Base-by-base conservation (phyloP, 495 filamentous ascomycete genomes). In the Lophiotrema nucula region DNA sequence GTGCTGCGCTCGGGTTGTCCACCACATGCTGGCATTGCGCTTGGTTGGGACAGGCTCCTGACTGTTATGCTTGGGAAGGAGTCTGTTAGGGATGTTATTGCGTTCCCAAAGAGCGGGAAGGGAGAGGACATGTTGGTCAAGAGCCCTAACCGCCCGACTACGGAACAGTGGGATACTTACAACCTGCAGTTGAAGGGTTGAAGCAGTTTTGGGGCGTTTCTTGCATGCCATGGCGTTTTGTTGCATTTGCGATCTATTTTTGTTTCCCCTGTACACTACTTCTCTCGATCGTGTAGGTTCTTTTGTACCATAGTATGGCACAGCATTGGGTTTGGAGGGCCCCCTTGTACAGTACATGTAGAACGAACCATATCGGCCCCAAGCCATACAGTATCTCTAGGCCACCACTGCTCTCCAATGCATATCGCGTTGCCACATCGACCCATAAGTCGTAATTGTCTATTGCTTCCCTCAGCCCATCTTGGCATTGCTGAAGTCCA, bases 1-100 rank as follows among this genome's bases (percentile, higher is more conserved):
- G 90, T 89, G 0, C 79, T 98, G 6, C 72, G 83, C 5, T 85
- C 90, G 0, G 93, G 93, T 3, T 98, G 93, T 80, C 95, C 93
- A n/a, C 93, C 93, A 0, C 93, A 98, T 72, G 92, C 93, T 0
- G 93, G 93, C 0, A 83, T 98, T 42, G 93, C 93, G 0, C 73
- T 98, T 15, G 93, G 93, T 0, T 96, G 96, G 66, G 93, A 98
- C 67, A 83, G 93, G 33, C 73, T 97, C 26, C 76, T 93, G n/a
- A 84, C 93, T 4, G 77, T 95, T 4, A 81, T 97, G 75, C 77
- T 85, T 19, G 85, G 85, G 11, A 85, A 81, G 42, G 83, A 88
- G 21, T 86, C 83, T 5, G 81, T 98, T 8, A 74, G 87, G 51
- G 92, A 98, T 75, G 93, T 97, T 15, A 96, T 97, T 68, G 92